Conservation (phyloP, 2,329 filamentous ascomycete species). For the Chalara sp. region DNA sequence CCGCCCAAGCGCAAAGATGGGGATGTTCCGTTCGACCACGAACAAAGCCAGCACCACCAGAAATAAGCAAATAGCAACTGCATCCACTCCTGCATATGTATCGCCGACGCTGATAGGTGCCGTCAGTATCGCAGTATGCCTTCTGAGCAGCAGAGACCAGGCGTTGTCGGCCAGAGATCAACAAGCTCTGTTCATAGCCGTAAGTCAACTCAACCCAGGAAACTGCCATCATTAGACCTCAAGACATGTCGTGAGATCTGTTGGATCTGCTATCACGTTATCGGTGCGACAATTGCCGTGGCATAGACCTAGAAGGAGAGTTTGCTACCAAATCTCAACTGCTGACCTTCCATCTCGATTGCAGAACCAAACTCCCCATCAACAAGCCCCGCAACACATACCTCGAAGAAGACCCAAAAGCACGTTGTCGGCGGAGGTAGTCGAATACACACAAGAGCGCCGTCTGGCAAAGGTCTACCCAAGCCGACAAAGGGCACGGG, state of each 20-base stretch:
- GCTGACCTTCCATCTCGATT: not conserved
- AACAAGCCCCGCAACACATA: conserved; percentile 21
- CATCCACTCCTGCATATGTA: too few species aligned
- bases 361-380: conserved; percentile 17
- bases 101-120: too few species aligned
- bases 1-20: not conserved
- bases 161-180: conserved; percentile 15
- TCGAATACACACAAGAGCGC: conserved; percentile 18
- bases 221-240: too few species aligned
- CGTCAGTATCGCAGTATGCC: too few species aligned
- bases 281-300: too few species aligned
- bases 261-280: too few species aligned
- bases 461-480: conserved; percentile 23
- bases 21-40: too few species aligned
- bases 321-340: not conserved
- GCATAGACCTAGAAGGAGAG: too few species aligned
- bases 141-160: not conserved
- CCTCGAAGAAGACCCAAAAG: conserved; percentile 21
- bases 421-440: conserved; percentile 22
- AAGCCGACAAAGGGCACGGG: conserved; percentile 21
- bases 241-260: too few species aligned
- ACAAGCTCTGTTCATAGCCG: conserved; percentile 15
- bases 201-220: too few species aligned
- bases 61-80: too few species aligned
- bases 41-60: too few species aligned